phyloP scores from a whole-genome alignment of 2,329 filamentous ascomycete genomes.

The Alternaria panax region DNA sequence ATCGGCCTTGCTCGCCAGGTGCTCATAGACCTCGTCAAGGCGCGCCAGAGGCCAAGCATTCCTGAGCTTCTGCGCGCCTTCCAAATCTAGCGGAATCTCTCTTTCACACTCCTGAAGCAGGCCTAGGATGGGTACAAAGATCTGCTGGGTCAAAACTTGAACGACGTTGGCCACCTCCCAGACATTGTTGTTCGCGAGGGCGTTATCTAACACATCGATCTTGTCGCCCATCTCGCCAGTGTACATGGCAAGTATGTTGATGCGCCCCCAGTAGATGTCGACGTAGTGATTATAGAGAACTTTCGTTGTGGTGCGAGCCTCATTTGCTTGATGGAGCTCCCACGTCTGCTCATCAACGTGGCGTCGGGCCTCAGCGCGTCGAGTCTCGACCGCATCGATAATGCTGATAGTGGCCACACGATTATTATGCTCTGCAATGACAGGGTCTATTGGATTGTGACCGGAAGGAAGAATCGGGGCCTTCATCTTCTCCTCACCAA shows the following conservation, averaged over 20 bases:
- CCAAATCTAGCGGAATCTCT: slow-evolving; percentile 12
- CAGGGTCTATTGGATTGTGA: slow-evolving; percentile 7
- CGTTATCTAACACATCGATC: background rate
- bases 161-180: background rate
- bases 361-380: background rate
- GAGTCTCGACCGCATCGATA: background rate
- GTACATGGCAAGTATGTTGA: slow-evolving; percentile 7
- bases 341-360: background rate
- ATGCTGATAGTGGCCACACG: background rate
- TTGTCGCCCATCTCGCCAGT: background rate
- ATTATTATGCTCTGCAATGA: slow-evolving; percentile 11
- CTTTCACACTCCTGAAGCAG: slow-evolving; percentile 4
- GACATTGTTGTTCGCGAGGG: background rate
- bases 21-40: background rate
- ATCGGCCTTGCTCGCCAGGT: background rate
- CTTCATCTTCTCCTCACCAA: slow-evolving; percentile 13
- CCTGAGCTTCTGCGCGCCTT: slow-evolving; percentile 8
- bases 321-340: background rate
- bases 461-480: slow-evolving; percentile 10
- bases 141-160: background rate
- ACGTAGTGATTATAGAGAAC: background rate
- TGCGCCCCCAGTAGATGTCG: background rate
- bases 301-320: background rate
- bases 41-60: slow-evolving; percentile 4
- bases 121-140: slow-evolving; percentile 4